These are phyloP conservation scores for Setaria viridis DNA, from an alignment of 202 grass and related monocot genomes.

Conservation along the genomic window DNA sequence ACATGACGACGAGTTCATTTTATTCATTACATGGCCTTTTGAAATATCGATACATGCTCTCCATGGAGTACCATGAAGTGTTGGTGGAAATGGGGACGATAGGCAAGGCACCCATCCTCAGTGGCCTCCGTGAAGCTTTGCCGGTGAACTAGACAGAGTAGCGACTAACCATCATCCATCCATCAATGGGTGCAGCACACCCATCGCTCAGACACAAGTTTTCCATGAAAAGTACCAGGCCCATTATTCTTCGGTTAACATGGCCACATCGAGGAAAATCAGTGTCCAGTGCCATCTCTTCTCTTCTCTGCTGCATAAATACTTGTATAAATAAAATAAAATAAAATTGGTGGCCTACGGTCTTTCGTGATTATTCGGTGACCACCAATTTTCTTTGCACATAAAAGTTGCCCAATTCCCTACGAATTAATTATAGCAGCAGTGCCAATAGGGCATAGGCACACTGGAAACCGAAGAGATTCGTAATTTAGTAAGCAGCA, in stretches of 20 bases:
- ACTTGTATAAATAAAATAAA: too few species aligned
- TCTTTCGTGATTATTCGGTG: too few species aligned
- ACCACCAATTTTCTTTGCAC: too few species aligned
- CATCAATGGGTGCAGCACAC: background rate
- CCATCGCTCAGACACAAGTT: background rate
- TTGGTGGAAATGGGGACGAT: background rate
- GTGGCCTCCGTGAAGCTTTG: background rate
- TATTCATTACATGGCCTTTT: background rate
- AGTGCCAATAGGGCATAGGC: too few species aligned
- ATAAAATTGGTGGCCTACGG: too few species aligned
- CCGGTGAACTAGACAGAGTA: background rate
- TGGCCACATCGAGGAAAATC: background rate
- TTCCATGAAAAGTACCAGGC: background rate
- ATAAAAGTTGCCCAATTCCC: too few species aligned
- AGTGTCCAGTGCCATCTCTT: too few species aligned
- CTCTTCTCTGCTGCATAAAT: background rate
- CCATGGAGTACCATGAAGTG: background rate
- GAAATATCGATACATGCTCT: background rate
- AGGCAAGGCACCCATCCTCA: background rate
- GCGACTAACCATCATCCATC: constrained; percentile 16
- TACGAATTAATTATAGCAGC: too few species aligned
- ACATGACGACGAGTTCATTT: background rate
- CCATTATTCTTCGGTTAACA: background rate
- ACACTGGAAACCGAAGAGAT: too few species aligned
- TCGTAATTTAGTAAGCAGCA: too few species aligned